phyloP scores from a whole-genome alignment of 2,329 filamentous ascomycete species.

The Colletotrichum destructivum region DNA sequence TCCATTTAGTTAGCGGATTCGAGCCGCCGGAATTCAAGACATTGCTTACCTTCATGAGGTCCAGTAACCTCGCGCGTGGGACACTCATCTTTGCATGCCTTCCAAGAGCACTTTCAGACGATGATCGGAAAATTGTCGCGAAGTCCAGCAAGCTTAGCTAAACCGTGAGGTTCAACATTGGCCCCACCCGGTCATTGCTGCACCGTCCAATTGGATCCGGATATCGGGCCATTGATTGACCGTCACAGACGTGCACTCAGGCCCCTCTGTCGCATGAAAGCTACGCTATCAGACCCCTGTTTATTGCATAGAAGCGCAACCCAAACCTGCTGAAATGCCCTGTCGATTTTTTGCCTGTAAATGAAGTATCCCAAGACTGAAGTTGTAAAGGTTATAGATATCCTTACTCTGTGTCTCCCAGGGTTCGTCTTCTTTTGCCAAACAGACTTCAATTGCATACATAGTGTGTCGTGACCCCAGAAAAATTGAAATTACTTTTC shows the following conservation, averaged over 20 bases:
- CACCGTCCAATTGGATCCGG: constrained; percentile 1
- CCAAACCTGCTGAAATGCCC: not conserved
- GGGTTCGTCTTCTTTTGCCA: not conserved
- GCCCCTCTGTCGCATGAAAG: not conserved
- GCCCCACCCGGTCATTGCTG: not conserved
- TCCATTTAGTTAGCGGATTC: not conserved
- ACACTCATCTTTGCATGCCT: constrained; percentile 70
- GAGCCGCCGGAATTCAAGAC: not conserved
- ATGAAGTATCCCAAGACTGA: not conserved
- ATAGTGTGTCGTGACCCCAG: too few species aligned
- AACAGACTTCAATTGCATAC: not conserved
- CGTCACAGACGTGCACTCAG: not conserved
- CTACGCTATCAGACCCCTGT: not conserved
- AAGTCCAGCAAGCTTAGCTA: constrained; percentile 21
- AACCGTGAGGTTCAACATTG: constrained; percentile 19
- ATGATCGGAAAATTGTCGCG: constrained; percentile 33
- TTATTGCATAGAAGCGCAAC: not conserved
- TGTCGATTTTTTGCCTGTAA: not conserved
- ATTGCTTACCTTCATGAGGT: constrained; percentile 81
- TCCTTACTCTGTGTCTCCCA: not conserved
- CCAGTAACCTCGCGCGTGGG: constrained; percentile 73
- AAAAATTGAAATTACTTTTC: not conserved
- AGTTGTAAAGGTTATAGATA: not conserved
- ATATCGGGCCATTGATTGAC: constrained; percentile 30
- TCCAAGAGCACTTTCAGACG: constrained; percentile 27